phyloP scores from a whole-genome alignment of 2,329 filamentous ascomycete species.

The Fusarium mundagurra region DNA sequence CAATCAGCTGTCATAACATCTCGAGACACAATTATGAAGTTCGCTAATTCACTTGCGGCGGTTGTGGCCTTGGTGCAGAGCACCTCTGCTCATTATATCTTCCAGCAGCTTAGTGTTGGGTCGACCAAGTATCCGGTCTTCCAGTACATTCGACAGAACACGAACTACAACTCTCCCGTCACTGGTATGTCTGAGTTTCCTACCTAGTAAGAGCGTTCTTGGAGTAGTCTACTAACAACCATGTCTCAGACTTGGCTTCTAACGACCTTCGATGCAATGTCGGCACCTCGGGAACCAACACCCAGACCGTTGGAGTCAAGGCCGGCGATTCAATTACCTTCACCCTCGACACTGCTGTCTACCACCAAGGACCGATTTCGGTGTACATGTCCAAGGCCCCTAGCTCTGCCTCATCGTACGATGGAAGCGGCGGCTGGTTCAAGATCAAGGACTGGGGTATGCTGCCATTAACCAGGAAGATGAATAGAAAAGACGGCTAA shows the following conservation, averaged over 20 bases:
- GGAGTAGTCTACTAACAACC: accelerated
- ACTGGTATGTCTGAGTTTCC: not conserved
- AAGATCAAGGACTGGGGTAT: constrained; percentile 17
- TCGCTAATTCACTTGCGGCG: not conserved
- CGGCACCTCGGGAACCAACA: not conserved
- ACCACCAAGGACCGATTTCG: constrained; percentile 7
- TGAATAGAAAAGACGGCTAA: not conserved
- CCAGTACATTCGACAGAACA: constrained; percentile 13
- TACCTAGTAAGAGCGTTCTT: accelerated
- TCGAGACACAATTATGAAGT: not conserved
- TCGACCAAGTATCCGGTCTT: constrained; percentile 1
- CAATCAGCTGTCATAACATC: not conserved
- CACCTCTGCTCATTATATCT: constrained; percentile 4
- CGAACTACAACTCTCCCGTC: constrained; percentile 17
- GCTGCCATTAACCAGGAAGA: too few relatives aligned
- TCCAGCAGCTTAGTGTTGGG: constrained; percentile 7
- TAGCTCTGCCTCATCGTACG: not conserved
- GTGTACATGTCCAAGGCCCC: constrained; percentile 12
- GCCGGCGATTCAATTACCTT: constrained; percentile 14
- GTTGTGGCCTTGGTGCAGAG: not conserved
- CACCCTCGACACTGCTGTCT: constrained; percentile 1
- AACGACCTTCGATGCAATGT: constrained; percentile 15
- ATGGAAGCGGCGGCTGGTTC: constrained; percentile 3
- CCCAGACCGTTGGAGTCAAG: not conserved
- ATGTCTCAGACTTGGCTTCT: not conserved